Evolutionary conservation across 768 basidiomycete species (phyloP).

Genomic region (Fistulinella prunicolor): DNA sequence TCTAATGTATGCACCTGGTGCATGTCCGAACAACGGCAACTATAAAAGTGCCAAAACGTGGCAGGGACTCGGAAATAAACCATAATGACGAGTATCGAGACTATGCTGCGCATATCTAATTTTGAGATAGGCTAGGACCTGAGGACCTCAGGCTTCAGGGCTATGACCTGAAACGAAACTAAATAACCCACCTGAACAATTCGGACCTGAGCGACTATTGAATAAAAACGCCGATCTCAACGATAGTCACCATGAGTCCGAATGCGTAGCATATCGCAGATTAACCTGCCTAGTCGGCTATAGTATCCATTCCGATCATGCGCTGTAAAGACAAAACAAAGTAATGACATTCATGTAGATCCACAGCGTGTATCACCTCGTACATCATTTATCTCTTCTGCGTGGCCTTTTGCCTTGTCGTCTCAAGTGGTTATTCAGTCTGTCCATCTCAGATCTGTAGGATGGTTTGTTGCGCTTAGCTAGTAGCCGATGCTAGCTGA

Average conservation of each 20-base stretch:
- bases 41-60: no score
- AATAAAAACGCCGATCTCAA: conserved; percentile 19
- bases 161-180: conserved; percentile 34
- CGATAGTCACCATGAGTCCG: conserved; percentile 27
- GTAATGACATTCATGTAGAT: conserved; percentile 20
- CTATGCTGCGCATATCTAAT: background rate
- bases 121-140: no score
- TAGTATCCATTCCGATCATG: conserved; percentile 32
- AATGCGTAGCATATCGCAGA: conserved; percentile 40
- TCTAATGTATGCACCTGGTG: no score
- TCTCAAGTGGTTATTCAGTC: background rate
- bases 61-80: no score
- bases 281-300: conserved; percentile 37
- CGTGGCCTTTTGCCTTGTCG: background rate
- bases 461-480: no score
- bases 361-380: conserved; percentile 27
- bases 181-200: conserved; percentile 33
- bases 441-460: no score
- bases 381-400: conserved; percentile 9
- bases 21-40: no score
- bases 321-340: conserved; percentile 26
- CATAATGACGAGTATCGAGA: no score
- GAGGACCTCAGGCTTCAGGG: conserved; percentile 22
- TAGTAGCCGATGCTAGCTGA: no score
- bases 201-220: conserved; percentile 37